Conservation (phyloP, 2,329 filamentous ascomycete species). For the Thielaviopsis ethacetica region DNA sequence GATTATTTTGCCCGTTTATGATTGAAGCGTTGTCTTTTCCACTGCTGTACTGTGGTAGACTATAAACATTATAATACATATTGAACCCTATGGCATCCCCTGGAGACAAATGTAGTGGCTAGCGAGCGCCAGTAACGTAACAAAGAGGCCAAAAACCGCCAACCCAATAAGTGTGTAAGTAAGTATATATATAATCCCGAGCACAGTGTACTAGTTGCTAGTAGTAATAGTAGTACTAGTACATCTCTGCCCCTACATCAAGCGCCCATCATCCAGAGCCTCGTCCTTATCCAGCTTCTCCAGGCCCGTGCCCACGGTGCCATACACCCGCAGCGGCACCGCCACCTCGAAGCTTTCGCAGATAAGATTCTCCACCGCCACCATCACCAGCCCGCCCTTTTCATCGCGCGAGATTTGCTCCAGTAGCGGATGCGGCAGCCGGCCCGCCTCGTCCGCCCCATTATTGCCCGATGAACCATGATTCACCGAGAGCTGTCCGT, state of each 20-base stretch:
- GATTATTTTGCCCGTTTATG: no score
- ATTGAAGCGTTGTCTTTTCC: no score
- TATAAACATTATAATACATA: not conserved
- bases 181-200: no score
- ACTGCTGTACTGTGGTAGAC: no score
- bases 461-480: not conserved
- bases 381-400: slow-evolving; percentile 54
- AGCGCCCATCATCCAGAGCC: slow-evolving; percentile 29
- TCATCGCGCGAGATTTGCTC: slow-evolving; percentile 70
- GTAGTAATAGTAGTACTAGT: no score
- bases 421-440: slow-evolving; percentile 37
- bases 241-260: slow-evolving; percentile 17
- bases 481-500: no score
- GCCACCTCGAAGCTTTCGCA: slow-evolving; percentile 86
- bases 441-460: slow-evolving; percentile 12
- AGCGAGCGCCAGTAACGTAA: not conserved
- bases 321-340: slow-evolving; percentile 71
- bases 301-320: slow-evolving; percentile 39
- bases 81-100: not conserved
- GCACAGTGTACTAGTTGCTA: no score
- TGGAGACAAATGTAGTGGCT: no score
- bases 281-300: slow-evolving; percentile 40
- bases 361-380: slow-evolving; percentile 59
- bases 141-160: no score
- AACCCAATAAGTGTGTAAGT: no score